Conservation (phyloP, 805 yeast genomes). For the Torulaspora delbrueckii region DNA sequence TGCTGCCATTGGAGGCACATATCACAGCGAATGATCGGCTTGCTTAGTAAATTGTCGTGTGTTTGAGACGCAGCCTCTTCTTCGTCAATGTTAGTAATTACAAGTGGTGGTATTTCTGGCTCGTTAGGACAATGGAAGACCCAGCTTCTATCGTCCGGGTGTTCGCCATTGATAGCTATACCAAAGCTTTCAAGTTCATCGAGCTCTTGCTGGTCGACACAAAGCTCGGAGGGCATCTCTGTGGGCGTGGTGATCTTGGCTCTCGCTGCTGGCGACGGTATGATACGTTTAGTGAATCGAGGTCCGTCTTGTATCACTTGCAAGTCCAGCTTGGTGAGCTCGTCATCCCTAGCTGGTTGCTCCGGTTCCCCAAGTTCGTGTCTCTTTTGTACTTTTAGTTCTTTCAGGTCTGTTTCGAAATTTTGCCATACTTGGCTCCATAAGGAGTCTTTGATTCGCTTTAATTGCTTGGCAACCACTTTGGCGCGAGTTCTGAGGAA, state of each 20-base stretch:
- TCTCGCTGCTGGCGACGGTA: not conserved
- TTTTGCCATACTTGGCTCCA: slow-evolving; percentile 31
- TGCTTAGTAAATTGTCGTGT: slow-evolving; percentile 6
- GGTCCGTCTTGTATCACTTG: slow-evolving; percentile 9
- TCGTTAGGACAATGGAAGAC: slow-evolving; percentile 29
- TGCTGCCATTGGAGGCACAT: slow-evolving; percentile 34
- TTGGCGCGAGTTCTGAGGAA: slow-evolving; percentile 28
- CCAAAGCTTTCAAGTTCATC: slow-evolving; percentile 19
- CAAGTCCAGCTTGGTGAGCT: slow-evolving; percentile 8
- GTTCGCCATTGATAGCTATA: slow-evolving; percentile 14
- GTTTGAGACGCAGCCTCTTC: slow-evolving; percentile 13
- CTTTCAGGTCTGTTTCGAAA: slow-evolving; percentile 29
- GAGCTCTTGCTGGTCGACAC: slow-evolving; percentile 27
- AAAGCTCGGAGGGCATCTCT: slow-evolving; percentile 30
- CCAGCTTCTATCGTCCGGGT: slow-evolving; percentile 30
- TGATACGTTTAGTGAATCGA: slow-evolving; percentile 2
- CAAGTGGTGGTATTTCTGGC: slow-evolving; percentile 2
- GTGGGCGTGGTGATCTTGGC: not conserved
- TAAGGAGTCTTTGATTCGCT: slow-evolving; percentile 27
- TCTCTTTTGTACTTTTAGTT: slow-evolving; percentile 18
- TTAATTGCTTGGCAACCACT: slow-evolving; percentile 21
- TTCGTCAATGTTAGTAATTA: slow-evolving; percentile 6
- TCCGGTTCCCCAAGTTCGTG: not conserved
- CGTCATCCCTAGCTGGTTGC: slow-evolving; percentile 1
- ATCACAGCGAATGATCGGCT: slow-evolving; percentile 33